Evolutionary conservation across 768 basidiomycete species (phyloP), one percentile per base, ranked within the genome.

Genomic region (Pholiota molesta): DNA sequence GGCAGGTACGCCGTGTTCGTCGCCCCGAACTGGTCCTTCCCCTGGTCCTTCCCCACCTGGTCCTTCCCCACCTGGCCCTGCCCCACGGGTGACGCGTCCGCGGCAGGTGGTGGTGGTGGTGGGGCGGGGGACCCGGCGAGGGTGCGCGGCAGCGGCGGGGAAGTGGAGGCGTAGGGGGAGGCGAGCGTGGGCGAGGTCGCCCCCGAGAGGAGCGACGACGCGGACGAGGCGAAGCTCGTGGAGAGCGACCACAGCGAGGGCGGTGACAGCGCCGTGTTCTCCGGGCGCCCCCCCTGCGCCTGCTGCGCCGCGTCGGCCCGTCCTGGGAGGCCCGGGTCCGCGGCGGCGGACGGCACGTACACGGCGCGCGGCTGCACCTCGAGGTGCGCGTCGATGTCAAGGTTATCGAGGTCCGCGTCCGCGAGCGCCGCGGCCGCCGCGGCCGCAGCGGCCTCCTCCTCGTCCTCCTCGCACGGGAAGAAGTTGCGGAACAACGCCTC

Each of bases 401-500:
- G 55, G 40, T 55, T 45, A 21, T 65, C 67, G 33, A 68, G 55
- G 55, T 69, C 69, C 1, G 61, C 65, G 39, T 60, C 11, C 21
- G 60, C 55, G 17, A 60, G 44, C 17, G 66, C 62, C n/a, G n/a
- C n/a, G n/a, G n/a, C n/a, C n/a, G n/a, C n/a, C n/a, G n/a, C n/a
- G n/a, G n/a, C n/a, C n/a, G n/a, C n/a, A n/a, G n/a, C n/a, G n/a
- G n/a, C n/a, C n/a, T n/a, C n/a, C 2, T 74, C 75, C 19, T 72
- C 71, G n/a, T 73, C 71, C 16, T 91, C 90, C 10, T 84, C 79
- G 16, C 85, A 90, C 0, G 93, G 93, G 88, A 94, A 95, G 78
- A 95, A 95, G 75, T 94, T 94, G 63, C 89, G 85, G 86, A 94
- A 95, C 44, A 95, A 81, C 21, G 86, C 86, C 73, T 94, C 91